Base-by-base conservation (phyloP, 495 filamentous ascomycete genomes). In the Immersiella caudata region DNA sequence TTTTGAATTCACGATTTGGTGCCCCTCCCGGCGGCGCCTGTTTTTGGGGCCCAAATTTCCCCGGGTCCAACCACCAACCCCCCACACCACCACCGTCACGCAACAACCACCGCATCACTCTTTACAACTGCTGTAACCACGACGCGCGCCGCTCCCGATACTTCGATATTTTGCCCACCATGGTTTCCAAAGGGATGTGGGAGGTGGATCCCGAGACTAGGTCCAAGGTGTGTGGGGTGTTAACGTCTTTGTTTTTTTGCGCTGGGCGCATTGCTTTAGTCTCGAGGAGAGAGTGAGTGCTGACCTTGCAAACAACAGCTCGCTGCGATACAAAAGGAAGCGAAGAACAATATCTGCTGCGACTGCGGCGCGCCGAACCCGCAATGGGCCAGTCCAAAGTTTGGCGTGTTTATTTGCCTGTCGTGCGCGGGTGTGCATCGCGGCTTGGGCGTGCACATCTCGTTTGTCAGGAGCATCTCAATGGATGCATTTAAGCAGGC, bases 141-240 rank as follows among this genome's bases (percentile, higher is more conserved):
- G 35, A 68, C 65, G 29, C 29, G 29, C 65, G 65, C 66, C 70
- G 9, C 40, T 46, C 16, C 12, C 33, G 33, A 36, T 40, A 51
- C 66, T 65, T 51, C 56, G 52, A 56, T 59, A 54, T 14, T 18
- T 63, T 64, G 59, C 70, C 64, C 67, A 57, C 69, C 58, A 83
- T 83, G 81, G 77, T 80, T 36, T 78, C 81, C 61, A 84, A 82
- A 65, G 84, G 80, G 74, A 94, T 96, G 91, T 98, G 94, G 94
- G 94, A 98, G 79, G 93, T 98, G 68, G 94, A 98, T 80, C 94
- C 94, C 21, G 94, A 97, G 82, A 97, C 93, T 36, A 88, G 91
- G 80, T 89, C 88, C 71, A 97, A 97, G 88, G 93, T 96, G 82
- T 9, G 73, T 64, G 21, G 20, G n/a, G n/a, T n/a, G 12, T 33